A percentile compares a stretch with the other conserved stretches of the same genome.
Evolutionary conservation across 768 basidiomycete species (phyloP).

Genomic region (Fomitopsis serialis): DNA sequence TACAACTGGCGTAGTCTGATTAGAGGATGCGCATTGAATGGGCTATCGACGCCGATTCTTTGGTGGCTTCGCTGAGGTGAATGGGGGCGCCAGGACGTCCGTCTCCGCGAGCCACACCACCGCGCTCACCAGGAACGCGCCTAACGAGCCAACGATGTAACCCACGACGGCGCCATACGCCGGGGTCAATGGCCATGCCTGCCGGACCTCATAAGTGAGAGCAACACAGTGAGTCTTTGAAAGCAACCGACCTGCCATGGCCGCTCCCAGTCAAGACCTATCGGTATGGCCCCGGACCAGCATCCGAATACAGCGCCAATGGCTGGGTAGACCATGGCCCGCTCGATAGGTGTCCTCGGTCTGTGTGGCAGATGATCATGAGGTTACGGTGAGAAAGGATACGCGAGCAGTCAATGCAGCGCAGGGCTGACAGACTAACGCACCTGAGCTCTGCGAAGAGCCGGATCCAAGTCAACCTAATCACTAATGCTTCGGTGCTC

Average conservation of each 20-base stretch:
- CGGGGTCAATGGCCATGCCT: slow-evolving; percentile 84
- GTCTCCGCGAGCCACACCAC: slow-evolving; percentile 22
- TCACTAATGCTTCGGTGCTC: slow-evolving; percentile 40
- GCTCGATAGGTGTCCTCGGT: slow-evolving; percentile 62
- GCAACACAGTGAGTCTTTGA: background rate
- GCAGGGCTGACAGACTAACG: slow-evolving; percentile 39
- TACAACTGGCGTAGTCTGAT: too few species aligned
- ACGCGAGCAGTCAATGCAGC: slow-evolving; percentile 42
- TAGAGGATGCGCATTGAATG: background rate
- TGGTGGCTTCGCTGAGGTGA: slow-evolving; percentile 1
- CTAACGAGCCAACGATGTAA: slow-evolving; percentile 55
- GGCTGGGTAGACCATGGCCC: slow-evolving; percentile 74
- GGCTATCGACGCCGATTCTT: background rate
- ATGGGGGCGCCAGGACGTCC: slow-evolving; percentile 1
- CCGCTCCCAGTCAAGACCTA: slow-evolving; percentile 94
- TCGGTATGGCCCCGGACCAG: slow-evolving; percentile 80
- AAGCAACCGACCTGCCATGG: slow-evolving; percentile 82
- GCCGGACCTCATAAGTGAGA: slow-evolving; percentile 2
- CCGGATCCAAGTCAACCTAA: slow-evolving; percentile 66
- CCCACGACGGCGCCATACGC: slow-evolving; percentile 68
- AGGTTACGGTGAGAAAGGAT: background rate
- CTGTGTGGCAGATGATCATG: slow-evolving; percentile 24
- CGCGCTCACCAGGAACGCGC: slow-evolving; percentile 42
- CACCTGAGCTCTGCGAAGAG: slow-evolving; percentile 81
- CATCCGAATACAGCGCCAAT: slow-evolving; percentile 67